Conservation (phyloP, 805 yeast species). For the Candida incommunis region DNA sequence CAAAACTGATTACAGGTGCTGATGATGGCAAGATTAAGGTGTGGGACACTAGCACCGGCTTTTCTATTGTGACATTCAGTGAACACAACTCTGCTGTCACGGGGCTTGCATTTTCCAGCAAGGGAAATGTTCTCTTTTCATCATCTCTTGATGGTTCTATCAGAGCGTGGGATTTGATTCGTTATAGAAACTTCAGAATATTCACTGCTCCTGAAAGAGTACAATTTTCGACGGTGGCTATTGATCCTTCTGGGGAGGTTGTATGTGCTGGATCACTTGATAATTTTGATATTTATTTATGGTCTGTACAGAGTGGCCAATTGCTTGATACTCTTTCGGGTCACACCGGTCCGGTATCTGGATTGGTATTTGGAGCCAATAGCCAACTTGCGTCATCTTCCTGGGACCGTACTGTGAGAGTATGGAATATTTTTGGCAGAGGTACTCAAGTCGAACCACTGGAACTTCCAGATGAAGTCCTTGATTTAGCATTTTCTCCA, state of each 20-base stretch:
- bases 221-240: slow-evolving; percentile 80
- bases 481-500: slow-evolving; percentile 73
- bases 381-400: slow-evolving; percentile 75
- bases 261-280: slow-evolving; percentile 91
- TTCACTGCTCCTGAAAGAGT: slow-evolving; percentile 83
- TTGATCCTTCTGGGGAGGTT: slow-evolving; percentile 94
- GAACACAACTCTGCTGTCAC: slow-evolving; percentile 88
- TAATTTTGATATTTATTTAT: slow-evolving; percentile 78
- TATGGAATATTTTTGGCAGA: slow-evolving; percentile 88
- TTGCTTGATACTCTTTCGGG: slow-evolving; percentile 78
- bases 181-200: slow-evolving; percentile 89
- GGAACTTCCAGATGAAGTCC: slow-evolving; percentile 69
- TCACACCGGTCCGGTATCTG: slow-evolving; percentile 90
- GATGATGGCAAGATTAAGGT: slow-evolving; percentile 95
- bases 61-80: slow-evolving; percentile 79
- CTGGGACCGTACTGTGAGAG: slow-evolving; percentile 90
- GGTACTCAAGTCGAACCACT: slow-evolving; percentile 83
- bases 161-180: slow-evolving; percentile 88
- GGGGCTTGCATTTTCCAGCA: slow-evolving; percentile 71
- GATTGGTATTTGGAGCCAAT: slow-evolving; percentile 77
- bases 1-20: slow-evolving; percentile 80
- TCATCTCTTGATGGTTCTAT: slow-evolving; percentile 93
- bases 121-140: slow-evolving; percentile 82
- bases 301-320: slow-evolving; percentile 96
- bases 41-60: slow-evolving; percentile 91